Conservation (phyloP, 2,329 filamentous ascomycete genomes). For the Beauveria rudraprayagi region DNA sequence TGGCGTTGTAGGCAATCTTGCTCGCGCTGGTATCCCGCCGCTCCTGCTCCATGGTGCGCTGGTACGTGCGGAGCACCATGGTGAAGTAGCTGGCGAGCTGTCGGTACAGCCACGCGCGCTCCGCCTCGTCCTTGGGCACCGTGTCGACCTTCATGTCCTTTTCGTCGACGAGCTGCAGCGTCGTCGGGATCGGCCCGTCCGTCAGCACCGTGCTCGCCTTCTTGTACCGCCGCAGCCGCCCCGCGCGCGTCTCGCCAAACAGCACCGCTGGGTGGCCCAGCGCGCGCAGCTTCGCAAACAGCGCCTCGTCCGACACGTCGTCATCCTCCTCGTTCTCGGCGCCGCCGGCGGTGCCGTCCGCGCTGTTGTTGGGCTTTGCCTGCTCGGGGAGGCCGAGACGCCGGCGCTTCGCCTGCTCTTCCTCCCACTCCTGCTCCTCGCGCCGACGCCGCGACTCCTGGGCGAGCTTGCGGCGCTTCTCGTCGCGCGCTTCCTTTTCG, state of each 20-base stretch:
- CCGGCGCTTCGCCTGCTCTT: constrained; percentile 65
- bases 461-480: constrained; percentile 72
- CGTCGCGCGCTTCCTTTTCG: constrained; percentile 61
- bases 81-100: constrained; percentile 94
- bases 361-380: constrained; percentile 25
- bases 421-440: constrained; percentile 65
- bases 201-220: constrained; percentile 55
- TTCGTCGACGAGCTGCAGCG: constrained; percentile 69
- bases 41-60: constrained; percentile 63
- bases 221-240: constrained; percentile 62
- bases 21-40: constrained; percentile 62
- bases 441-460: constrained; percentile 65
- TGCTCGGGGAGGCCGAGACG: constrained; percentile 74
- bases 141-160: constrained; percentile 77
- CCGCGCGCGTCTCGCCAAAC: constrained; percentile 73
- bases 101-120: constrained; percentile 65
- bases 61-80: constrained; percentile 88
- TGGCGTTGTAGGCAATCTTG: constrained; percentile 72
- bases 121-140: constrained; percentile 56
- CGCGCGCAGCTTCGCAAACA: constrained; percentile 58
- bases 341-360: constrained; percentile 32
- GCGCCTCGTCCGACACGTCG: constrained; percentile 63
- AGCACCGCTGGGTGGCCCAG: constrained; percentile 65
- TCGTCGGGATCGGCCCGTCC: constrained; percentile 80
- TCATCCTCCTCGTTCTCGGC: constrained; percentile 33